A percentile compares a stretch with the other conserved stretches of the same genome.
phyloP scores from a whole-genome alignment of 2,329 filamentous ascomycete genomes.

The Alternaria alternata region DNA sequence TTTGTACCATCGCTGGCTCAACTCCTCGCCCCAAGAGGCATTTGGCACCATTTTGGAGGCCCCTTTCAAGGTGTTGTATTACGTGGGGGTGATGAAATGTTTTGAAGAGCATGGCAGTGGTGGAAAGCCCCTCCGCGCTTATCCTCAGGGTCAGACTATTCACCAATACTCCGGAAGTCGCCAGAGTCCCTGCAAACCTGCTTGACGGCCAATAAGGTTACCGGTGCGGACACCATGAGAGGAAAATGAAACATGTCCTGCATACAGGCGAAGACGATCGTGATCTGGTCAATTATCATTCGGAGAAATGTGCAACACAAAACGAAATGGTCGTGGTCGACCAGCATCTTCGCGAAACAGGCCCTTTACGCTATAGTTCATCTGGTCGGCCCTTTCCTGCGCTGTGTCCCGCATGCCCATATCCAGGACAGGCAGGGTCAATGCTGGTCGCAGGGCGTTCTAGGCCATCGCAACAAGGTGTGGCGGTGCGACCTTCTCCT shows the following conservation, averaged over 20 bases:
- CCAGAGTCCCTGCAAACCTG: constrained; percentile 15
- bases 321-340: constrained; percentile 7
- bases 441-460: constrained; percentile 30
- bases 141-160: constrained; percentile 32
- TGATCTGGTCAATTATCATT: constrained; percentile 28
- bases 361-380: constrained; percentile 26
- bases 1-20: background rate
- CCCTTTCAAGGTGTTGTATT: background rate
- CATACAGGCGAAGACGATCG: constrained; percentile 19
- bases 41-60: background rate
- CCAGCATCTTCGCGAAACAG: constrained; percentile 36
- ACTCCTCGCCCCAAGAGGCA: background rate
- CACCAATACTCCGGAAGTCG: constrained; percentile 7
- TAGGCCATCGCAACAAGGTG: constrained; percentile 28
- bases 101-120: constrained; percentile 20
- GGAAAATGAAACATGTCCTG: constrained; percentile 33
- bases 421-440: constrained; percentile 23
- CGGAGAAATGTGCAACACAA: constrained; percentile 12
- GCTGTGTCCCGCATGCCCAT: constrained; percentile 20
- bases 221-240: constrained; percentile 16
- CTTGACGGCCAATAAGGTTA: constrained; percentile 32
- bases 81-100: constrained; percentile 4
- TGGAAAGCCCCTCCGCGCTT: constrained; percentile 36
- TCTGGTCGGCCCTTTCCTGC: constrained; percentile 20
- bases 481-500: constrained; percentile 36